Conservation (phyloP, 1,284 basidiomycete species). For the Apiotrichum laibachii region DNA sequence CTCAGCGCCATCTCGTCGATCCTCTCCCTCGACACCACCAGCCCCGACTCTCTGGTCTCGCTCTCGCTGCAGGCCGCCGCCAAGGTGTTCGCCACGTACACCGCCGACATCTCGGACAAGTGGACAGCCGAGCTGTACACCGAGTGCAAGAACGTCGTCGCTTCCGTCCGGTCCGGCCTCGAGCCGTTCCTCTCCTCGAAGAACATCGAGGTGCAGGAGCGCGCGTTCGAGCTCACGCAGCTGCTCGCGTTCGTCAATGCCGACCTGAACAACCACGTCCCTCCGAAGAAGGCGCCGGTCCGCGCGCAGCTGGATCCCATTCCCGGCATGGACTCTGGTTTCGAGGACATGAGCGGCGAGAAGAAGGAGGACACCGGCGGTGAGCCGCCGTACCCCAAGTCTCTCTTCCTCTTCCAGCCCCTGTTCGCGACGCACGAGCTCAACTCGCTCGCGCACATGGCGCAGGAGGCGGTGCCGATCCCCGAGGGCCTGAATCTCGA, state of each 20-base stretch:
- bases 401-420: constrained; percentile 79
- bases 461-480: constrained; percentile 74
- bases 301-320: constrained; percentile 28
- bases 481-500: constrained; percentile 86
- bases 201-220: constrained; percentile 86
- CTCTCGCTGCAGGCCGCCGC: constrained; percentile 77
- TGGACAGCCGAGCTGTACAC: constrained; percentile 59
- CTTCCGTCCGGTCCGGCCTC: constrained; percentile 60
- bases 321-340: constrained; percentile 47
- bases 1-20: constrained; percentile 60
- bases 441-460: constrained; percentile 74
- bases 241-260: constrained; percentile 76
- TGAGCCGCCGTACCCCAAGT: constrained; percentile 65
- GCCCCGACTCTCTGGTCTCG: constrained; percentile 64
- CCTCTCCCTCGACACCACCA: constrained; percentile 53
- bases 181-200: constrained; percentile 58
- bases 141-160: constrained; percentile 62
- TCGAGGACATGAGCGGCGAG: constrained; percentile 24
- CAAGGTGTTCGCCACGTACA: constrained; percentile 85
- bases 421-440: constrained; percentile 78
- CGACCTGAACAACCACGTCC: constrained; percentile 64
- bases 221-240: constrained; percentile 78
- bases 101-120: constrained; percentile 65
- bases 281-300: constrained; percentile 21
- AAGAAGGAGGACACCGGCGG: constrained; percentile 30